Evolutionary conservation across 1,284 basidiomycete species (phyloP).

Genomic region (Ceratobasidium theobromae): DNA sequence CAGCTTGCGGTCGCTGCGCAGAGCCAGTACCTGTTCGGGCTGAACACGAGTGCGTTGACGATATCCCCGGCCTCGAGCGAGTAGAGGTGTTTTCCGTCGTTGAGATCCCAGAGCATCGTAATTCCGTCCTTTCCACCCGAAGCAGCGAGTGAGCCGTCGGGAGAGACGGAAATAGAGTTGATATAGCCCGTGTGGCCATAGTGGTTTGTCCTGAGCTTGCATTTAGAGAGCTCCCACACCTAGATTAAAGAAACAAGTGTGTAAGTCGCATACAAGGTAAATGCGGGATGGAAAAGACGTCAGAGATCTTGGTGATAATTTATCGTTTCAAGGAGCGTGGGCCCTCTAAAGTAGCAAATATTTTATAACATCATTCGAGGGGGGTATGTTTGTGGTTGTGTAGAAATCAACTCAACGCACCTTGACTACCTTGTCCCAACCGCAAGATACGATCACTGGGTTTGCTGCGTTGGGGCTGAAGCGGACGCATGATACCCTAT

Average conservation of each 20-base stretch:
- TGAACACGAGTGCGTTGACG: conserved; percentile 99
- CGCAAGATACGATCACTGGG: conserved; percentile 98
- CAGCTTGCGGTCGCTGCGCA: conserved; percentile 97
- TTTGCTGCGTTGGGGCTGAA: conserved; percentile 99
- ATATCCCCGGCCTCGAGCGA: conserved; percentile 98
- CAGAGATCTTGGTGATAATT: conserved; percentile 78
- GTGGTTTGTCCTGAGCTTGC: conserved; percentile 99
- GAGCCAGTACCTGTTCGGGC: conserved; percentile 99
- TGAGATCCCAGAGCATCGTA: conserved; percentile 99
- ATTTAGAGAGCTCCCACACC: conserved; percentile 99
- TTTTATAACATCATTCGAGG: conserved; percentile 54
- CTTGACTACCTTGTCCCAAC: conserved; percentile 99
- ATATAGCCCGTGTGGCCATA: conserved; percentile 99
- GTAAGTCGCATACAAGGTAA: not conserved
- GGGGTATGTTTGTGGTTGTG: conserved; percentile 37
- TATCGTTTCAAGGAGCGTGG: conserved; percentile 64
- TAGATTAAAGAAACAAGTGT: conserved; percentile 45
- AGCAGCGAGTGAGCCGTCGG: conserved; percentile 98
- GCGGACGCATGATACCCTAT: conserved; percentile 97
- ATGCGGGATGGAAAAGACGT: conserved; percentile 41
- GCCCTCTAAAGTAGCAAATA: conserved; percentile 88
- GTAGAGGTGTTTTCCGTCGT: conserved; percentile 99
- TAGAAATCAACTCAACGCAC: conserved; percentile 54
- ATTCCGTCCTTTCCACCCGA: conserved; percentile 99
- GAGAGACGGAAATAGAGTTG: conserved; percentile 98